A percentile compares a stretch with the other conserved stretches of the same genome.
Evolutionary conservation across 2,329 filamentous ascomycete species (phyloP).

Genomic region (Amesomyces nigricolor): DNA sequence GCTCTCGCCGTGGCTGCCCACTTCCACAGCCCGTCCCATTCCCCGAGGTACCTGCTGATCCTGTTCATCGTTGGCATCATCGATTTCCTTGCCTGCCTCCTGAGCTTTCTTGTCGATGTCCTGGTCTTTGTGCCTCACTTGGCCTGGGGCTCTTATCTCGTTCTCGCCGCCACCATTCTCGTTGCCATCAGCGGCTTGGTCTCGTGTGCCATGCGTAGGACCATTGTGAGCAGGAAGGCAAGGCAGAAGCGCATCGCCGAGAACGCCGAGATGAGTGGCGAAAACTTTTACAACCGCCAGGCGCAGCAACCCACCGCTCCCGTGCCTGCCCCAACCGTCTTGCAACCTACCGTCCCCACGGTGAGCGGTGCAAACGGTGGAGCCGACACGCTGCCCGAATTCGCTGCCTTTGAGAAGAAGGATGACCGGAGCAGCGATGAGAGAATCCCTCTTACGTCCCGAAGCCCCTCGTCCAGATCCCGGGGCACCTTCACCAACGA

Average conservation of each 20-base stretch:
- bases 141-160: conserved; percentile 90
- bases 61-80: conserved; percentile 83
- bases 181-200: conserved; percentile 77
- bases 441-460: conserved; percentile 62
- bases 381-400: conserved; percentile 46
- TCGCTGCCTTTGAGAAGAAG: conserved; percentile 63
- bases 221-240: conserved; percentile 86
- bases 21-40: conserved; percentile 82
- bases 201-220: conserved; percentile 91
- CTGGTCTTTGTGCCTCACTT: conserved; percentile 91
- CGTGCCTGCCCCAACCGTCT: conserved; percentile 35
- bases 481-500: conserved; percentile 42
- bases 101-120: conserved; percentile 90
- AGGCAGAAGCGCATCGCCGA: conserved; percentile 85
- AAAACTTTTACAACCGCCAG: conserved; percentile 79
- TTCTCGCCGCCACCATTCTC: conserved; percentile 80
- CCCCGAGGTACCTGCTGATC: conserved; percentile 76
- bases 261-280: conserved; percentile 95
- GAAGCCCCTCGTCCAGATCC: conserved; percentile 55
- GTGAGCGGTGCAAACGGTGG: conserved; percentile 50
- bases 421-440: conserved; percentile 62
- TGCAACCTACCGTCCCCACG: conserved; percentile 55
- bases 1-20: conserved; percentile 75
- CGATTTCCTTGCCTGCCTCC: conserved; percentile 73
- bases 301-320: conserved; percentile 43